Evolutionary conservation across 768 basidiomycete genomes (phyloP).

Genomic region (Gymnopilus dilepis): DNA sequence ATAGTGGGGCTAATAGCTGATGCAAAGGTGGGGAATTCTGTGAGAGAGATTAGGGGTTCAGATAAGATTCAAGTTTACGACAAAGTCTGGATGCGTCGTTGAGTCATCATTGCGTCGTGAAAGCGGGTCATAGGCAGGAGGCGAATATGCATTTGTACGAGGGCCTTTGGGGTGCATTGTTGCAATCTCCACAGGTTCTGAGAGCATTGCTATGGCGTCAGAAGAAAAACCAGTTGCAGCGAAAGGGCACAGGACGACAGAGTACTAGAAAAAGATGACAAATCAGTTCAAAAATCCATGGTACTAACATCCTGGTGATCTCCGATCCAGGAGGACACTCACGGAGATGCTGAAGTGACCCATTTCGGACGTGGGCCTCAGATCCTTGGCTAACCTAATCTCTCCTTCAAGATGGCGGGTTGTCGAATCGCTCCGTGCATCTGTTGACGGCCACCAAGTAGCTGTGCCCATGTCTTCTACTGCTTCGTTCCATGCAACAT

Average conservation of each 20-base stretch:
- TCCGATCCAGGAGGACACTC: conserved; percentile 24
- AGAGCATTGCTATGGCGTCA: conserved; percentile 44
- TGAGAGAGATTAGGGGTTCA: neutral
- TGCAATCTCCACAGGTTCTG: conserved; percentile 57
- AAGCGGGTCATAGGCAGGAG: conserved; percentile 50
- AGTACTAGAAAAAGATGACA: conserved; percentile 41
- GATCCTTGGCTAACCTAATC: conserved; percentile 54
- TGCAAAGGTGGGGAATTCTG: neutral
- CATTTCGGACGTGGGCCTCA: conserved; percentile 54
- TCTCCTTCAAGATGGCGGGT: conserved; percentile 56
- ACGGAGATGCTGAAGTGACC: conserved; percentile 58
- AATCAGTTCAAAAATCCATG: conserved; percentile 12
- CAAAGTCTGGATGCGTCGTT: conserved; percentile 4
- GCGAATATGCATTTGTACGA: conserved; percentile 53
- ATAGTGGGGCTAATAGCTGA: neutral
- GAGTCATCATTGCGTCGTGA: conserved; percentile 35
- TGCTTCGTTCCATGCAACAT: conserved; percentile 51
- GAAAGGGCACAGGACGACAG: conserved; percentile 52
- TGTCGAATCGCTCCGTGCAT: conserved; percentile 32
- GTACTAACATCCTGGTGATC: too few relatives aligned
- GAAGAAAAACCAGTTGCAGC: conserved; percentile 43
- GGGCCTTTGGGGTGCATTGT: conserved; percentile 57
- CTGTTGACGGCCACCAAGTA: conserved; percentile 52
- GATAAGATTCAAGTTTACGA: conserved; percentile 4
- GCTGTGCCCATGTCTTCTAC: conserved; percentile 50